A percentile compares a stretch with the other conserved stretches of the same genome.
These are phyloP conservation scores for Rhodotorula sp. DNA, from an alignment of 1,284 basidiomycete genomes.

Conservation along the genomic window DNA sequence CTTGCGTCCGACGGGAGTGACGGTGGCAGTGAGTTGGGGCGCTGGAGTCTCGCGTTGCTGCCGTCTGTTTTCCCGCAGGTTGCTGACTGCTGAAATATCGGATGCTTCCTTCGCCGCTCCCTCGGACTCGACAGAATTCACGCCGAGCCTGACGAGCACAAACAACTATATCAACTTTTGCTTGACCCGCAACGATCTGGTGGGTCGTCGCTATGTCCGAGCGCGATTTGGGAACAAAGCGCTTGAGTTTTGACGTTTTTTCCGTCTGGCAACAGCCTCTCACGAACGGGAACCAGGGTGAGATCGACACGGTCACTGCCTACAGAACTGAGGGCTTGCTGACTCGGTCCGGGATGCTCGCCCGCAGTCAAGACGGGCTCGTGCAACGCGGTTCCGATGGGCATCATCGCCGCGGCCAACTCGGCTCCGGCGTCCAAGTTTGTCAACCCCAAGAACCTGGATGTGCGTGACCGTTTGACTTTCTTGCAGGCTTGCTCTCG, in stretches of 20 bases:
- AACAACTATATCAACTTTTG: slow-evolving; percentile 75
- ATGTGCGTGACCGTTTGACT: slow-evolving; percentile 19
- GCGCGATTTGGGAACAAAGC: accelerated
- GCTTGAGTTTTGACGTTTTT: not conserved
- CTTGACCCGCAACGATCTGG: slow-evolving; percentile 55
- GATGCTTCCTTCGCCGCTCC: not conserved
- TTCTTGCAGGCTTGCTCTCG: too few relatives aligned
- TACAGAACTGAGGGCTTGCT: too few relatives aligned
- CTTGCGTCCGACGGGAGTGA: slow-evolving; percentile 25
- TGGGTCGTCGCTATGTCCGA: not conserved
- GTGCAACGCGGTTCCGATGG: slow-evolving; percentile 64
- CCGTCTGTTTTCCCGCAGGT: not conserved
- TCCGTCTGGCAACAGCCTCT: slow-evolving; percentile 37
- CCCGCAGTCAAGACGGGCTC: slow-evolving; percentile 58
- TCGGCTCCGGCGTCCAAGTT: slow-evolving; percentile 60
- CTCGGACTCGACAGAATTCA: slow-evolving; percentile 51
- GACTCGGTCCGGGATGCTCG: too few relatives aligned
- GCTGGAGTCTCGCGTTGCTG: not conserved
- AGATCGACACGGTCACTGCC: not conserved
- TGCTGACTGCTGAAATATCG: not conserved
- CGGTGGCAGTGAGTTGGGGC: not conserved
- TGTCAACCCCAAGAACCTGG: slow-evolving; percentile 59
- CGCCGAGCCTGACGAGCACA: slow-evolving; percentile 61
- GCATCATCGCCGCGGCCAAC: slow-evolving; percentile 37
- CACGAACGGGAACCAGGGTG: slow-evolving; percentile 50